Base-by-base conservation (phyloP, 306 rosid species). In the Senna siamea region DNA sequence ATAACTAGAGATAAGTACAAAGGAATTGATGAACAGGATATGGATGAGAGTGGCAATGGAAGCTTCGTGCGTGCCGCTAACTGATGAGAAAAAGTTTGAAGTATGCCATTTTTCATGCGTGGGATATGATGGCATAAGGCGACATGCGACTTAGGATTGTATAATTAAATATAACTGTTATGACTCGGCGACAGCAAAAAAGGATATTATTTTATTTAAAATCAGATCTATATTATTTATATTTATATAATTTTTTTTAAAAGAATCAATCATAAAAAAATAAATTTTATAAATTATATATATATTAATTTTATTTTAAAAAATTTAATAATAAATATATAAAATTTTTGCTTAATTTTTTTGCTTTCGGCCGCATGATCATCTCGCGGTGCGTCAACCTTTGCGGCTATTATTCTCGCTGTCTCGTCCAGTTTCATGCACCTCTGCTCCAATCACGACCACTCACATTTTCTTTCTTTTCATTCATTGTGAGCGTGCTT, bases 371-470 rank as follows among this genome's bases (percentile, higher is more conserved):
- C 82, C 73, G 50, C 46, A 53, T 19, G 34, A 58, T 30, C 30
- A 48, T 11, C 43, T 1, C 9, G 66, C 66, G 50, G 11, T 56
- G 51, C 75, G 86, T 82, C 86, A 74, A 82, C 41, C 47, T 78
- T 82, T 78, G 86, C 86, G 86, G 86, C 86, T 76, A 52, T 47
- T 69, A 23, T 70, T 54, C 22, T 20, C 41, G 62, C 53, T 70
- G 75, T 74, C 66, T 9, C 55, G 70, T 64, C 82, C 71, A 75
- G 77, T 48, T 82, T 63, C 80, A 46, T 73, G 70, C 76, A 68
- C 73, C 65, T 19, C 14, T 51, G 35, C 56, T 35, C 22, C 69
- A 73, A 28, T 59, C n/a, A 67, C 3, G 8, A 50, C 17, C 60
- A 51, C 9, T n/a, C 7, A 1, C 30, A 19, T 38, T 9, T 19